Conservation (phyloP, 2,329 filamentous ascomycete genomes). For the Hirsutella thompsonii region DNA sequence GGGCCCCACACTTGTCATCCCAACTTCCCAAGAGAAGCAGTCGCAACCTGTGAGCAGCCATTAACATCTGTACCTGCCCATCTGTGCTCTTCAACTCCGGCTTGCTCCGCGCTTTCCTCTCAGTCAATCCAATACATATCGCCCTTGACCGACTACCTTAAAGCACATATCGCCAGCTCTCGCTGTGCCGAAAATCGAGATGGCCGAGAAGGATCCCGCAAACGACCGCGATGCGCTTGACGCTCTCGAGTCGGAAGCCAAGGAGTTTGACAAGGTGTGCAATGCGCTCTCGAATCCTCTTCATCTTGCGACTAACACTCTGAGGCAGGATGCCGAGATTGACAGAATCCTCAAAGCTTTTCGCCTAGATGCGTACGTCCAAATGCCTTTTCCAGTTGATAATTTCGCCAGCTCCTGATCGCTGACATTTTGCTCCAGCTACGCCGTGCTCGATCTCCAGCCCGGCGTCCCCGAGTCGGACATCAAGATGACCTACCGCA, state of each 20-base stretch:
- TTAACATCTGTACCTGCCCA: too few species aligned
- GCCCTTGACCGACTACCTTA: too few species aligned
- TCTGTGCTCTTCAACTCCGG: too few species aligned
- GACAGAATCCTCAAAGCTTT: slow-evolving; percentile 89
- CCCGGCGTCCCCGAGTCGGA: slow-evolving; percentile 91
- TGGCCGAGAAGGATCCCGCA: slow-evolving; percentile 7
- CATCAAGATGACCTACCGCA: slow-evolving; percentile 89
- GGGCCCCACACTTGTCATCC: too few species aligned
- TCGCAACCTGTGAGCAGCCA: too few species aligned
- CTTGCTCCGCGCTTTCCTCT: too few species aligned
- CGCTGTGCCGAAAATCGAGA: background rate
- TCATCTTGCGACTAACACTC: slow-evolving; percentile 4
- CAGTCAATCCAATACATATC: too few species aligned
- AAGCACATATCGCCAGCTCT: too few species aligned
- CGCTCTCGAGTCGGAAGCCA: slow-evolving; percentile 69
- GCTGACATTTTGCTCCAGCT: slow-evolving; percentile 34
- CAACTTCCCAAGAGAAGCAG: too few species aligned
- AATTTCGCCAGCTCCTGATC: too few species aligned
- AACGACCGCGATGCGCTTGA: slow-evolving; percentile 67
- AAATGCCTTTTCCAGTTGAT: too few species aligned
- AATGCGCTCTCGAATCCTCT: background rate
- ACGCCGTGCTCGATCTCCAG: slow-evolving; percentile 89
- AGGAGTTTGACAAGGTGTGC: slow-evolving; percentile 76
- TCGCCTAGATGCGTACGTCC: slow-evolving; percentile 47
- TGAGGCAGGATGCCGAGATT: slow-evolving; percentile 73